Base-by-base conservation (phyloP, 176 grass and related monocot species). In the Saccharum spontaneum region DNA sequence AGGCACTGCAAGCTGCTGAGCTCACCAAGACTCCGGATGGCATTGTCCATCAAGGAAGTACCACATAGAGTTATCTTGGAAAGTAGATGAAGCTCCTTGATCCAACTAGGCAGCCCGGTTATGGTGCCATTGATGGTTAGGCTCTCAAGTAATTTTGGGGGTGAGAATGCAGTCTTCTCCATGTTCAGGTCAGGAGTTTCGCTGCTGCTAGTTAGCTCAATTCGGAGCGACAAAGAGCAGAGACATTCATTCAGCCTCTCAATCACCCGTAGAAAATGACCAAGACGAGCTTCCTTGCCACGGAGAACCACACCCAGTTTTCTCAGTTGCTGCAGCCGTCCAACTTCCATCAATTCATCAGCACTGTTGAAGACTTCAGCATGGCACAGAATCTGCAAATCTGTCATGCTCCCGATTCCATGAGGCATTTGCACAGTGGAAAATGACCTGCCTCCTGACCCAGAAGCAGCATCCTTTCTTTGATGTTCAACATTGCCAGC, bases 31-130 rank as follows among this genome's bases (percentile, higher is more conserved):
- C 13, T 71, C 8, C 30, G 10, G 11, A 87, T n/a, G 26, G 23
- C 50, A 75, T 66, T 33, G 23, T 78, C 46, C 8, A 2, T 67
- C 67, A 87, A 24, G 22, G 3, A 38, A 7, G 78, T 82, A 1
- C 60, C 34, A 40, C 18, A 16, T 2, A 87, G 55, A 15, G 68
- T 82, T 50, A 82, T 39, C 39, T 82, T 87, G 30, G 39, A 9
- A 7, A 87, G 68, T 61, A 12, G 11, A 15, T 17, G 62, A 48
- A 79, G 85, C 11, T 72, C n/a, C 6, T 20, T 66, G 18, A 82
- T 67, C 85, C 85, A 80, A 11, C 13, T 45, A 73, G 73, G 84
- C 4, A 87, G 52, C 65, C 68, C 63, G 0, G 15, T 49, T 54
- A 67, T 68, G 36, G 18, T 22, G 0, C 78, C 85, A 4, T 11